Evolutionary conservation across 495 filamentous ascomycete genomes (phyloP), one percentile per base, ranked within the genome.

Genomic region (Talaromyces borbonicus): DNA sequence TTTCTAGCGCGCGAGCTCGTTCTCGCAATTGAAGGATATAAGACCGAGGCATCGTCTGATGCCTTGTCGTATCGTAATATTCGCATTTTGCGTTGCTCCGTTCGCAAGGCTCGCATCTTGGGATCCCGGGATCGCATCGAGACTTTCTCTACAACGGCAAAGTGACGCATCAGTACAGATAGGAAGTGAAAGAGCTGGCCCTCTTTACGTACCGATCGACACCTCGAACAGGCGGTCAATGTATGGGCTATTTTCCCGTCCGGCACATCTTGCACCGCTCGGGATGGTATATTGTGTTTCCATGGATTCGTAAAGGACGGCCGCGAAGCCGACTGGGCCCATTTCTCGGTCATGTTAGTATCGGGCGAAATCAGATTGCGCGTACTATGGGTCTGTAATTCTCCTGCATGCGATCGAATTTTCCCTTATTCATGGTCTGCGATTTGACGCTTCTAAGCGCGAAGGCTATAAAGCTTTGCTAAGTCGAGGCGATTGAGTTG

Each of bases 91-190:
- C 81, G 54, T 88, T 88, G 48, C 84, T 88, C 51, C 89, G 77
- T 66, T 94, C 87, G 72, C 90, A 97, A 11, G 89, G 87, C n/a
- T 81, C 75, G 62, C 90, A 97, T 59, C 81, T 81, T 32, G 90
- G 90, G 36, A 97, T 77, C 12, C 85, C 83, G 20, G 90, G 83
- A 61, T 95, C 90, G 63, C 90, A 97, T 71, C 85, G 77, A 18
- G 90, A 94, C 72, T 97, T 97, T 39, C 89, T 80, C 89, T 43
- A 24, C n/a, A n/a, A n/a, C 6, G 40, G 23, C 6, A 31, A 37
- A 20, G 22, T 38, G 33, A 38, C 19, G 6, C 8, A 15, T 38
- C 35, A 38, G 35, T 38, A 36, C 9, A 16, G 32, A 6, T 6
- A 45, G 22, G 32, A 39, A 27, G 27, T 35, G 25, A 2, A 11